Base-by-base conservation (phyloP, 192 early-diverging fungal species). In the Backusella liffmaniae region DNA sequence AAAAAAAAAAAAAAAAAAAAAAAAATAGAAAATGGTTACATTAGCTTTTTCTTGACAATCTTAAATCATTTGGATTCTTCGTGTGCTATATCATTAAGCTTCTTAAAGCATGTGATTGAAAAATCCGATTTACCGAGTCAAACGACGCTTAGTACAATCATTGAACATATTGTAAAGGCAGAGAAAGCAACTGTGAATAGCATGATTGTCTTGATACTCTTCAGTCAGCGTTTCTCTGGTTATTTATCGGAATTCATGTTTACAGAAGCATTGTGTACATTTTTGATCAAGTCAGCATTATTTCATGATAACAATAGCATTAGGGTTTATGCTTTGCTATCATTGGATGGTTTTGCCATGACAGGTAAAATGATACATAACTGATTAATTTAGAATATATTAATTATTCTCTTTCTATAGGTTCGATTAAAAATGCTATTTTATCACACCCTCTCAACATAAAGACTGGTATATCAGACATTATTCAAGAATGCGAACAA, bases 91-190 rank as follows among this genome's bases (percentile, higher is more conserved):
- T 82, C 76, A 16, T 80, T 74, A 68, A 84, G 85, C 4, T 88
- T 88, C 51, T 69, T 87, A 2, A 84, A 79, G 37, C 87, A 88
- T 69, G 82, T 88, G 41, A 87, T 88, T 36, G 87, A 88, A 67
- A 83, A 79, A 77, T 86, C 87, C 10, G 82, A 82, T 3, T 65
- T 88, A 26, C 87, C 87, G 7, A 62, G 79, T 7, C 70, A 67
- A 34, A 73, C 84, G 34, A 82, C 85, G 26, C 73, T 77, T 66
- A 70, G 76, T 18, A 16, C 85, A 36, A 62, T 88, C 12, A 81
- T 75, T 29, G 87, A 88, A 51, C 72, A 49, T 18, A 49, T 49
- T 1, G 18, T 85, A 10, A 84, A 82, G 42, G 30, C 66, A 44
- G 23, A 80, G 12, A 65, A 77, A n/a, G 3, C 39, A 62, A 69